Percentiles rank a stretch among this genome's conserved stretches.
Conservation (phyloP, 164 flowering plant genomes). For the Amborella trichopoda region DNA sequence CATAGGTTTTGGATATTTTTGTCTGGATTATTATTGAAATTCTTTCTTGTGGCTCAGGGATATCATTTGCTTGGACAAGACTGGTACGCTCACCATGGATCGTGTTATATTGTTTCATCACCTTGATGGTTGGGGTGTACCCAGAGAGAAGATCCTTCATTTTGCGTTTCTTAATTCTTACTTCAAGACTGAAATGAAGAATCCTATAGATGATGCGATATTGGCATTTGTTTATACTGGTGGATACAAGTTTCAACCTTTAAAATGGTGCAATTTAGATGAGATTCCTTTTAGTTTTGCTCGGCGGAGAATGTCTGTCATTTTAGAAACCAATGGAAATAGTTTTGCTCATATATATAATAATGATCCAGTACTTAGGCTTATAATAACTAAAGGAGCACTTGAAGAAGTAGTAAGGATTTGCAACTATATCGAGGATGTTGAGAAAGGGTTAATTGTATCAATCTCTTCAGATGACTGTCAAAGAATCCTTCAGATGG, state of each 20-base stretch:
- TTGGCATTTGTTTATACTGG: slow-evolving; percentile 53
- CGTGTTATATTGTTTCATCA: slow-evolving; percentile 43
- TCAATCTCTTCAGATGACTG: slow-evolving; percentile 26
- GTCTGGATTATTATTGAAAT: too few relatives aligned
- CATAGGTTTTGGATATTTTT: too few relatives aligned
- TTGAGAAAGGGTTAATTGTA: slow-evolving; percentile 20
- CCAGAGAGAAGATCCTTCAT: slow-evolving; percentile 41
- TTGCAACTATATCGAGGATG: slow-evolving; percentile 35
- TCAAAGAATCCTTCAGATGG: slow-evolving; percentile 31
- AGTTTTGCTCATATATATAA: slow-evolving; percentile 5
- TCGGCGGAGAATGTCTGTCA: slow-evolving; percentile 49
- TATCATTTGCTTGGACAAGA: slow-evolving; percentile 67
- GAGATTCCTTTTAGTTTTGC: slow-evolving; percentile 73
- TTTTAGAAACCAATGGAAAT: slow-evolving; percentile 28
- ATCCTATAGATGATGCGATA: slow-evolving; percentile 73
- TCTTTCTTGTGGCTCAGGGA: slow-evolving; percentile 34
- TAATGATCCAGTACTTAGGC: slow-evolving; percentile 2
- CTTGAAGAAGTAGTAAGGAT: slow-evolving; percentile 52
- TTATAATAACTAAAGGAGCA: slow-evolving; percentile 62
- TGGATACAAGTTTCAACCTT: slow-evolving; percentile 54
- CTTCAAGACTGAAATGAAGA: slow-evolving; percentile 60
- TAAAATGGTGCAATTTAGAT: slow-evolving; percentile 56
- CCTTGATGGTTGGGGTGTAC: slow-evolving; percentile 42
- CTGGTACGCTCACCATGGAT: slow-evolving; percentile 72
- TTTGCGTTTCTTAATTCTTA: slow-evolving; percentile 67